Percentiles rank a stretch among this genome's conserved stretches.
These are phyloP conservation scores for Polygonum maritimum DNA, from an alignment of 148 eudicot species.

Conservation along the genomic window DNA sequence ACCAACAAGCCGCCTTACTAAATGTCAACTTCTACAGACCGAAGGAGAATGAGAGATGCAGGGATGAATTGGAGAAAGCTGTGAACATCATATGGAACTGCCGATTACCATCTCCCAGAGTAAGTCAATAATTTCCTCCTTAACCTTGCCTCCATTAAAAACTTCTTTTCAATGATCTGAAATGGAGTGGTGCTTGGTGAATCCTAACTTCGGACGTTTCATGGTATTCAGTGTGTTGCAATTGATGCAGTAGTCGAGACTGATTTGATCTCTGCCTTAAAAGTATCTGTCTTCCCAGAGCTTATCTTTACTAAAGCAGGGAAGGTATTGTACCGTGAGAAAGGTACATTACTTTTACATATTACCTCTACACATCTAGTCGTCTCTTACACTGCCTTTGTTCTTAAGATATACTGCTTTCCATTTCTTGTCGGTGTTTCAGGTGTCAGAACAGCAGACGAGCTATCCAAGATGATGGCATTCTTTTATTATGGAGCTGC, in stretches of 20 bases:
- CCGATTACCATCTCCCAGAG: conserved; percentile 94
- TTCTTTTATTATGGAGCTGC: conserved; percentile 90
- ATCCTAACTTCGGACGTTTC: neutral
- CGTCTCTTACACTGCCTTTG: neutral
- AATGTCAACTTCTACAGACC: conserved; percentile 41
- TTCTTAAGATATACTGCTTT: neutral
- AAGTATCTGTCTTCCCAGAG: conserved; percentile 75
- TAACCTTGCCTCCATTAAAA: neutral
- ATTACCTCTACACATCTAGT: neutral
- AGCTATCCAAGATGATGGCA: conserved; percentile 91
- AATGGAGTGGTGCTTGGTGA: neutral
- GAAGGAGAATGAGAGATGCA: conserved; percentile 70
- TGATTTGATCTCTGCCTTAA: conserved; percentile 71
- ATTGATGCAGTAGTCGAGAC: conserved; percentile 72
- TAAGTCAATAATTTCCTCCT: conserved; percentile 23
- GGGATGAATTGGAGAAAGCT: conserved; percentile 86
- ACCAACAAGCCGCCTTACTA: neutral
- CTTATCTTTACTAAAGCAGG: conserved; percentile 92
- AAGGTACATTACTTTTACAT: conserved; percentile 33
- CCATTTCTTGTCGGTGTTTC: conserved; percentile 14
- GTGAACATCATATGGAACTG: conserved; percentile 93
- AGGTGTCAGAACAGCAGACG: conserved; percentile 70
- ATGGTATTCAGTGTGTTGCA: conserved; percentile 73
- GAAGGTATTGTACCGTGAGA: conserved; percentile 81
- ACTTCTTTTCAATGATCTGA: neutral